These are phyloP conservation scores for Tricholoma hemisulphureum DNA, from an alignment of 768 basidiomycete species.

Conservation along the genomic window DNA sequence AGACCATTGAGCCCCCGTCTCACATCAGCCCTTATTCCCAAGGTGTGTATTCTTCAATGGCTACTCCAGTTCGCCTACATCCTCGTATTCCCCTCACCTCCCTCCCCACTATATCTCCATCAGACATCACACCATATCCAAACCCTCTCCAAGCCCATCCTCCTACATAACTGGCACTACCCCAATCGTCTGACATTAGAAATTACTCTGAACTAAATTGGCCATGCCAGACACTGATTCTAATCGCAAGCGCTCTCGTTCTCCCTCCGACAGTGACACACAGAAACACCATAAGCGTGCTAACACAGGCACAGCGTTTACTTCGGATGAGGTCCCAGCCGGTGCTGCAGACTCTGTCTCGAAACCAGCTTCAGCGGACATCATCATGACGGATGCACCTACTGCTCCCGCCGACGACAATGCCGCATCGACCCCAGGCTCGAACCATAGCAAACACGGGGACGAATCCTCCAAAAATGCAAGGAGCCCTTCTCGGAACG, in stretches of 20 bases:
- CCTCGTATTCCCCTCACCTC: conserved; percentile 62
- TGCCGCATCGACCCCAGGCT: conserved; percentile 53
- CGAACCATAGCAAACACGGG: conserved; percentile 43
- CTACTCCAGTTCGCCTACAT: conserved; percentile 40
- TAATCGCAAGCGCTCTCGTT: conserved; percentile 84
- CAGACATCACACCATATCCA: conserved; percentile 47
- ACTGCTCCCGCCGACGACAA: conserved; percentile 54
- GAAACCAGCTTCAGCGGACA: conserved; percentile 48
- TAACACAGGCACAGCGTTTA: conserved; percentile 70
- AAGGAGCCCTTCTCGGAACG: conserved; percentile 30
- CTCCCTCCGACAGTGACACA: conserved; percentile 77
- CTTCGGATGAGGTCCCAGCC: conserved; percentile 60
- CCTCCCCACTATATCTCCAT: conserved; percentile 48
- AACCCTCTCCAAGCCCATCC: conserved; percentile 38
- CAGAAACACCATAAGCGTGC: conserved; percentile 80
- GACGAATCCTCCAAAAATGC: conserved; percentile 39
- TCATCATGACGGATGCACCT: conserved; percentile 64
- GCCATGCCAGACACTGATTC: conserved; percentile 85
- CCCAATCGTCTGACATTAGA: conserved; percentile 32
- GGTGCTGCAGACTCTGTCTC: conserved; percentile 47
- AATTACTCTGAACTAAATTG: conserved; percentile 50
- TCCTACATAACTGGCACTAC: conserved; percentile 43
- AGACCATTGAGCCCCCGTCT: neutral
- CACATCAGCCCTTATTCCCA: conserved; percentile 12
- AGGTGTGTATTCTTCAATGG: conserved; percentile 26